Evolutionary conservation across 2,329 filamentous ascomycete genomes (phyloP), one percentile per base, ranked within the genome.

Genomic region (Tolypocladium amazonense): DNA sequence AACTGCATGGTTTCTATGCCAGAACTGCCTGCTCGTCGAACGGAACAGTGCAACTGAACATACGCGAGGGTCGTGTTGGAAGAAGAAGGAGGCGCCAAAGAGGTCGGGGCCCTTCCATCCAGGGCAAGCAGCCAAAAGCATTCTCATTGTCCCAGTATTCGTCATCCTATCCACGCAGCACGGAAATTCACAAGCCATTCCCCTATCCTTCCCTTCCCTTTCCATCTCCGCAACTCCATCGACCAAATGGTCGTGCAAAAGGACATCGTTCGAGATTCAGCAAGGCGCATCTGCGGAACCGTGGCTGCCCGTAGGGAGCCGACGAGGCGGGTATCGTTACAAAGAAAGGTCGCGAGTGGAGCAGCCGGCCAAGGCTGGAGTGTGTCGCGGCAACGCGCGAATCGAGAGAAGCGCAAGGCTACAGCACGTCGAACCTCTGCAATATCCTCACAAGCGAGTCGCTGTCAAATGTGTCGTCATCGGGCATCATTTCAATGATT

Each of bases 401-500:
- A 18, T 30, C 52, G 27, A 41, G 37, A 15, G 41, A 27, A 38
- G n/a, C 41, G 41, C 12, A 33, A n/a, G 30, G 58, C 74, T 70
- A 83, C 63, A 86, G 70, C 59, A 87, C 77, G 53, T 72, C 70
- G 65, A 86, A 73, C 67, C 79, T 80, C 64, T 75, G 70, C 58
- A 88, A 76, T 38, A 88, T 73, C 63, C 71, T 76, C 67, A 75
- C 77, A 55, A 88, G 69, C 1, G 82, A 76, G 58, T 77, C 74
- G 55, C 77, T 81, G 67, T 80, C 81, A 62, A 87, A 86, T 45
- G 76, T 71, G 53, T 85, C 83, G 38, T 86, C 82, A 41, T 86
- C 83, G 1, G 92, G 91, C 56, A 97, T 88, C 80, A 94, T 89
- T 69, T 92, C 86, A 63, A 95, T 84, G 57, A 97, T 81, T 59